Conservation (phyloP, 1,139 yeast species). For the Chernovozyma aurita region DNA sequence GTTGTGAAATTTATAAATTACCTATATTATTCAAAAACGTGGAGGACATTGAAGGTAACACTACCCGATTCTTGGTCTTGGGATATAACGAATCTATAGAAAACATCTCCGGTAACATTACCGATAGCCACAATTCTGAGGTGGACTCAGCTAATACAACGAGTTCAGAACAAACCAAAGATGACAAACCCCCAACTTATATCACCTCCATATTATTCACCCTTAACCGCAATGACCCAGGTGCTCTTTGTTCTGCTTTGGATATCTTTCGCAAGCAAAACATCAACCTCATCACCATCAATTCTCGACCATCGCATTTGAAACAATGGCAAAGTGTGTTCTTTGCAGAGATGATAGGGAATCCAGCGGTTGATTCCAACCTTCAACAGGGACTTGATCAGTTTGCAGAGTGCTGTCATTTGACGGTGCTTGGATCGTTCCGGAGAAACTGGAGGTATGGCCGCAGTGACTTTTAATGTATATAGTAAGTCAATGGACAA, state of each 20-base stretch:
- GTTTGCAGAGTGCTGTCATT: slow-evolving; percentile 22
- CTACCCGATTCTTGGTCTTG: slow-evolving; percentile 78
- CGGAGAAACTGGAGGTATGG: slow-evolving; percentile 26
- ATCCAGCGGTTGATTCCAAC: slow-evolving; percentile 13
- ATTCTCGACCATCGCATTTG: slow-evolving; percentile 64
- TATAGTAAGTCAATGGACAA: neutral
- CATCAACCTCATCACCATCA: slow-evolving; percentile 68
- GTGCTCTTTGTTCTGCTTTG: slow-evolving; percentile 68
- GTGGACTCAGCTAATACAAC: slow-evolving; percentile 1
- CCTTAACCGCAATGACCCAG: slow-evolving; percentile 64
- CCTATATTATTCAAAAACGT: slow-evolving; percentile 54
- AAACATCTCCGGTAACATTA: slow-evolving; percentile 5
- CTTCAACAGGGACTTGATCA: slow-evolving; percentile 17
- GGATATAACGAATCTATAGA: slow-evolving; percentile 24
- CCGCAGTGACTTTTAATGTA: neutral
- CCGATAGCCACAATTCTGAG: too few species aligned
- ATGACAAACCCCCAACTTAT: slow-evolving; percentile 7
- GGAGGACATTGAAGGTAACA: slow-evolving; percentile 70
- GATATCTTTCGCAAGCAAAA: slow-evolving; percentile 51
- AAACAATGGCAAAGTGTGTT: slow-evolving; percentile 82
- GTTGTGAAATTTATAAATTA: slow-evolving; percentile 59
- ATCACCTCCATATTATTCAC: slow-evolving; percentile 64
- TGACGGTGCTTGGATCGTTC: slow-evolving; percentile 37
- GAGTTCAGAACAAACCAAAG: slow-evolving; percentile 6
- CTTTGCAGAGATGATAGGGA: slow-evolving; percentile 61